phyloP scores from a whole-genome alignment of 441 rosid species.

The Aquilaria agallochum region DNA sequence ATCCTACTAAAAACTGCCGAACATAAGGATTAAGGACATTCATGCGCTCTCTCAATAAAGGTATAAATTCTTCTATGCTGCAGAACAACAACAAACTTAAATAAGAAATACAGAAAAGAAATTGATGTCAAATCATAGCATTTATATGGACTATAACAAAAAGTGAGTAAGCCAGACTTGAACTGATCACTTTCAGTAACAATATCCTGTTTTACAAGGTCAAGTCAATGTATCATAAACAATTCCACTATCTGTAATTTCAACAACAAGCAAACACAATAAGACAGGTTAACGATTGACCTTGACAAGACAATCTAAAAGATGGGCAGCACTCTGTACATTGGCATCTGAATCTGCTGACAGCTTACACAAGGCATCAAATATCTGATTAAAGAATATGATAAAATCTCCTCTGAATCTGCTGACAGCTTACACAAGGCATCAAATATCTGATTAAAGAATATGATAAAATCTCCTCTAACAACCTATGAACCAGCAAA shows the following conservation, averaged over 20 bases:
- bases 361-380: conserved; percentile 97
- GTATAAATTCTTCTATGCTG: conserved; percentile 99
- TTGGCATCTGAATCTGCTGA: conserved; percentile 96
- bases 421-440: conserved; percentile 98
- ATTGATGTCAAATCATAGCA: background rate
- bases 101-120: conserved; percentile 11
- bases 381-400: conserved; percentile 90
- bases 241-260: conserved; percentile 13
- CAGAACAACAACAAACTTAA: conserved; percentile 17
- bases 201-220: conserved; percentile 79
- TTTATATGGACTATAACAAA: background rate
- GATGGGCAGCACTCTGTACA: no score
- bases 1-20: conserved; percentile 99
- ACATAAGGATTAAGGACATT: conserved; percentile 93
- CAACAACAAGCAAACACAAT: conserved; percentile 7
- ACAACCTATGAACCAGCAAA: conserved; percentile 66
- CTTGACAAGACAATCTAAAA: no score
- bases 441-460: conserved; percentile 96
- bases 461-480: conserved; percentile 92
- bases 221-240: conserved; percentile 13
- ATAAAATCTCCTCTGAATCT: conserved; percentile 95
- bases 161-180: conserved; percentile 53
- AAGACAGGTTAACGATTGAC: no score
- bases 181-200: conserved; percentile 99
- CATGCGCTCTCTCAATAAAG: conserved; percentile 96